Conservation (phyloP, 192 early-diverging fungal genomes). For the Rhizophagus clarus region DNA sequence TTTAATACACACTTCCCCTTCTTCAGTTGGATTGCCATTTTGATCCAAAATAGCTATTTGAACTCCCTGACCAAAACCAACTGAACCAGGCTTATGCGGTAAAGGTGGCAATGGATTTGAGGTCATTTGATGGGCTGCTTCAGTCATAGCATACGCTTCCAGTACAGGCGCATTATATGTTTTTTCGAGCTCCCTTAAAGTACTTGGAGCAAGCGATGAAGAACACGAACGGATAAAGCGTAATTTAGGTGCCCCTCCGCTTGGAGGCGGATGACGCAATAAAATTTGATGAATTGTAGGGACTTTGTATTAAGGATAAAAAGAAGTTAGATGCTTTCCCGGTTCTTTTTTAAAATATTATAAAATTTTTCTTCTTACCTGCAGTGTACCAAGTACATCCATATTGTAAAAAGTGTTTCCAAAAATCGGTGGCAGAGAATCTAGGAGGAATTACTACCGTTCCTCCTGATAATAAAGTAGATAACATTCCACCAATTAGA, state of each 20-base stretch:
- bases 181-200: conserved; percentile 66
- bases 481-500: conserved; percentile 71
- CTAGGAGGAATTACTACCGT: conserved; percentile 68
- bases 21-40: conserved; percentile 49
- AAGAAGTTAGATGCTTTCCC: neutral
- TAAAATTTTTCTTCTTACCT: conserved; percentile 28
- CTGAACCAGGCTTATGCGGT: conserved; percentile 75
- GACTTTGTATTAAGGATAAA: conserved; percentile 38
- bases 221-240: conserved; percentile 84
- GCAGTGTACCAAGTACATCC: conserved; percentile 73
- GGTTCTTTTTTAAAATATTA: neutral
- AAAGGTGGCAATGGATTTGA: conserved; percentile 74
- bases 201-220: conserved; percentile 70
- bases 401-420: conserved; percentile 67
- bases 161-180: conserved; percentile 71
- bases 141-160: conserved; percentile 87
- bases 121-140: conserved; percentile 88
- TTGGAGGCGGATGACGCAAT: conserved; percentile 49
- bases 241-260: conserved; percentile 50
- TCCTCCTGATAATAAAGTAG: conserved; percentile 71
- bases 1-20: conserved; percentile 85
- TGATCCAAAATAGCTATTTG: conserved; percentile 70
- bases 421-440: conserved; percentile 74
- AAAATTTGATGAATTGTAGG: conserved; percentile 89
- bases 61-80: conserved; percentile 76